Percentiles rank a stretch among this genome's conserved stretches.
Evolutionary conservation across 176 grass and related monocot genomes (phyloP).

Genomic region (Oryza punctata): DNA sequence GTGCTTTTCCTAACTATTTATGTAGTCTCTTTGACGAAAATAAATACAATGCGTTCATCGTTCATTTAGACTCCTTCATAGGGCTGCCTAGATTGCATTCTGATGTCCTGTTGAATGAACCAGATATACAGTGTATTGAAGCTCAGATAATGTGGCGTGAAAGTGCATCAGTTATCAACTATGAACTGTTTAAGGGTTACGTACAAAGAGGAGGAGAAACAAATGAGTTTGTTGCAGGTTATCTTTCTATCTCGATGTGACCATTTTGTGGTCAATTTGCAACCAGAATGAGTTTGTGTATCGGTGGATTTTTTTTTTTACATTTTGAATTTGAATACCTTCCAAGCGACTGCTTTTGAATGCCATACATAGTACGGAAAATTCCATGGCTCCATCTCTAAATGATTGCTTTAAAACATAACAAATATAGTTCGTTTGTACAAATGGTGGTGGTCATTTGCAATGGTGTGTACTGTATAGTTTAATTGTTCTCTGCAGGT

Average conservation of each 20-base stretch:
- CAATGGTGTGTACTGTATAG: constrained; percentile 20
- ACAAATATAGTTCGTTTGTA: background rate
- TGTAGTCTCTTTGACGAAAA: background rate
- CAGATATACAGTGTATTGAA: constrained; percentile 87
- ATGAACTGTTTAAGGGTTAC: constrained; percentile 69
- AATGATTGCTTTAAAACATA: constrained; percentile 7
- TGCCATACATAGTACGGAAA: background rate
- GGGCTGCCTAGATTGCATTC: constrained; percentile 28
- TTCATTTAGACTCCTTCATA: constrained; percentile 14
- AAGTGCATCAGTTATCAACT: constrained; percentile 58
- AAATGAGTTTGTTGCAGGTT: constrained; percentile 90
- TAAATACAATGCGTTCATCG: background rate
- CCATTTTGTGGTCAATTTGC: background rate
- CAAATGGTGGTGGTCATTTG: background rate
- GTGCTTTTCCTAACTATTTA: background rate
- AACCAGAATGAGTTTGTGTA: constrained; percentile 19
- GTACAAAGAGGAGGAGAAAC: constrained; percentile 53
- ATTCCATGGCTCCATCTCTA: background rate
- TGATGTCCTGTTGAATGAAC: constrained; percentile 45
- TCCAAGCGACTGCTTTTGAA: background rate
- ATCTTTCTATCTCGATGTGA: constrained; percentile 36
- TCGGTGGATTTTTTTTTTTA: background rate
- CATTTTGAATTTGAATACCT: background rate
- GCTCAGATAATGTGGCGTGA: constrained; percentile 63
- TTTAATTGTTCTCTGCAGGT: constrained; percentile 52